Base-by-base conservation (phyloP, 2,329 filamentous ascomycete genomes). In the Dactylellina sp. region DNA sequence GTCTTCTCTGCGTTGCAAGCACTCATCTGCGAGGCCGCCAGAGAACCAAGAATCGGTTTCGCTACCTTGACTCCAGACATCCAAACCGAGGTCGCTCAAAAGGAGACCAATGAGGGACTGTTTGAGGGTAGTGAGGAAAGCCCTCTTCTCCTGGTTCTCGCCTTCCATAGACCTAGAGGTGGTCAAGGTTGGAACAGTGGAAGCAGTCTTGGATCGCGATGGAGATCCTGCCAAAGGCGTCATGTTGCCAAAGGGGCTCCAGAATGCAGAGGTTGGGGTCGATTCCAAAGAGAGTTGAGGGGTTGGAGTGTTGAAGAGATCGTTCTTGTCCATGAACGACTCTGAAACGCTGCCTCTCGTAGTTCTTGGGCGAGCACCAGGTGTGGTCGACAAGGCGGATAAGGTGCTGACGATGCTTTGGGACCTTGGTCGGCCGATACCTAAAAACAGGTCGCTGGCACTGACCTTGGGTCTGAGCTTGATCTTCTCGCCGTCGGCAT, bases 31-130 rank as follows among this genome's bases (percentile, higher is more conserved):
- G 5, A 93, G 81, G 12, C 87, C 86, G 59, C 87, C 85, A 52
- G 82, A 82, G 77, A 97, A 95, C 90, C 94, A 97, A 1, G 85
- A 85, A 80, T 98, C 95, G 0, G 94, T 98, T 82, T 99, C 95
- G 44, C 93, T 96, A 1, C 95, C 95, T 56, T 87, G 87, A n/a
- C 89, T 88, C 81, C 96, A 95, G 0, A 97, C 89, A 28, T 92
- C 87, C 42, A 89, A 93, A 4, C 93, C 93, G 2, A 98, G 84
- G 80, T 99, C 95, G 55, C 94, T 98, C 24, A 98, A 83, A 1
- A 98, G 83, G 16, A 99, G 84, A 76, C 92, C 93, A 1, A 90
- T 94, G 40, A 98, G 83, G 0, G 89, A 91, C 79, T 93, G 91
- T 77, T 89, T 89, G 28, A 97, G 83, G 28, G 92, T 89, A 6